Evolutionary conservation across 768 basidiomycete genomes (phyloP).

Genomic region (Boletus insuetus): DNA sequence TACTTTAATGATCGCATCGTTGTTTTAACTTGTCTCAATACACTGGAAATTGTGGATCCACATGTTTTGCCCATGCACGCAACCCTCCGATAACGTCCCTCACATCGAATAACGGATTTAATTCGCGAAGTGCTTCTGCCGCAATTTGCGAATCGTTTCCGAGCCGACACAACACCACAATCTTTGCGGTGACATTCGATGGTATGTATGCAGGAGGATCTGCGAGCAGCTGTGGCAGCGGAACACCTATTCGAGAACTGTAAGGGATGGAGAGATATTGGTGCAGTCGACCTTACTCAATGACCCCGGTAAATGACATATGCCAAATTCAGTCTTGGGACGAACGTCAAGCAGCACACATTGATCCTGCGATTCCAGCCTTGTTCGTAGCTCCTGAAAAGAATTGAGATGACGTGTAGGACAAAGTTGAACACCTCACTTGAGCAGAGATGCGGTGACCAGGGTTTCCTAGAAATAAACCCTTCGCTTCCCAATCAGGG

Average conservation of each 20-base stretch:
- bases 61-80: constrained; percentile 69
- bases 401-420: not conserved
- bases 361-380: constrained; percentile 31
- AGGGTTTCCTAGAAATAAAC: constrained; percentile 42
- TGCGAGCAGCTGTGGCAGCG: constrained; percentile 61
- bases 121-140: constrained; percentile 44
- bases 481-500: constrained; percentile 63
- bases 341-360: constrained; percentile 73
- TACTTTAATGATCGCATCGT: not conserved
- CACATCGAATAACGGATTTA: constrained; percentile 33
- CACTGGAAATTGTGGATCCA: constrained; percentile 76
- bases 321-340: constrained; percentile 75
- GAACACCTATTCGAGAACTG: constrained; percentile 57
- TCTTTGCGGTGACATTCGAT: constrained; percentile 20
- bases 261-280: not conserved
- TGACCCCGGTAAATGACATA: constrained; percentile 76
- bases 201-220: constrained; percentile 51
- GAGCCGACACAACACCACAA: constrained; percentile 74
- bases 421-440: constrained; percentile 29
- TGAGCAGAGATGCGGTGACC: constrained; percentile 43
- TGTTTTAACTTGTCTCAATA: constrained; percentile 48
- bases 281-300: constrained; percentile 50
- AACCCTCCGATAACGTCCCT: constrained; percentile 82
- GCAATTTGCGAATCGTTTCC: constrained; percentile 96
- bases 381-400: constrained; percentile 47